Evolutionary conservation across 768 basidiomycete genomes (phyloP).

Genomic region (Amylocystis lapponica): DNA sequence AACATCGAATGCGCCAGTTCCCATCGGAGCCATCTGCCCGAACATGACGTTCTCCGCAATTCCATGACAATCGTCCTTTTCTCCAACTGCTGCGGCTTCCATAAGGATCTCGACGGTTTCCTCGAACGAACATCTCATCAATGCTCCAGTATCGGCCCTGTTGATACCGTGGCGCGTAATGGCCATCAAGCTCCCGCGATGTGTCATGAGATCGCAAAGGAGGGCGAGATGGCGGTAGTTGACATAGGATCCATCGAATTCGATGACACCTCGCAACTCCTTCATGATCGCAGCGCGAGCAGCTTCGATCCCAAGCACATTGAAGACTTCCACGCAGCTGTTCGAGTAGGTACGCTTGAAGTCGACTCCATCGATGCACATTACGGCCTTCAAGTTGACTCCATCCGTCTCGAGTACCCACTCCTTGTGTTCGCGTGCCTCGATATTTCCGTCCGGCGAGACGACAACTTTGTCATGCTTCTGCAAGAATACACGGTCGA

Average conservation of each 20-base stretch:
- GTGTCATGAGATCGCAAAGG: constrained; percentile 98
- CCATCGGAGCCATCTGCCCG: constrained; percentile 99
- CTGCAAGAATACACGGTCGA: constrained; percentile 90
- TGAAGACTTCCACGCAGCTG: constrained; percentile 92
- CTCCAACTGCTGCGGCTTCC: constrained; percentile 97
- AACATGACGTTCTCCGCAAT: constrained; percentile 99
- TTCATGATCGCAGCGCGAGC: constrained; percentile 91
- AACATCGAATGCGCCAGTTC: constrained; percentile 94
- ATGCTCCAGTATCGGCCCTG: constrained; percentile 95
- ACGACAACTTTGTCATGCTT: constrained; percentile 76
- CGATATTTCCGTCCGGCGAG: constrained; percentile 58
- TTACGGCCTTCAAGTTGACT: constrained; percentile 90
- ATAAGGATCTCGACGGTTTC: constrained; percentile 99
- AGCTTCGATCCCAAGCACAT: constrained; percentile 94
- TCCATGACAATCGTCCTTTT: constrained; percentile 97
- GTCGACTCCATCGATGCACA: constrained; percentile 95
- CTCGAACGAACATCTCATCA: constrained; percentile 99
- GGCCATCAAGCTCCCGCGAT: constrained; percentile 91
- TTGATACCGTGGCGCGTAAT: constrained; percentile 99
- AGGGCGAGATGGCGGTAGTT: constrained; percentile 96
- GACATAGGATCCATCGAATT: constrained; percentile 99
- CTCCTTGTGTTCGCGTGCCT: constrained; percentile 63
- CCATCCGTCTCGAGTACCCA: constrained; percentile 99
- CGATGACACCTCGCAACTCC: constrained; percentile 93
- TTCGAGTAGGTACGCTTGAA: constrained; percentile 92